Conservation (phyloP, 495 filamentous ascomycete species). For the Cercophora samala region DNA sequence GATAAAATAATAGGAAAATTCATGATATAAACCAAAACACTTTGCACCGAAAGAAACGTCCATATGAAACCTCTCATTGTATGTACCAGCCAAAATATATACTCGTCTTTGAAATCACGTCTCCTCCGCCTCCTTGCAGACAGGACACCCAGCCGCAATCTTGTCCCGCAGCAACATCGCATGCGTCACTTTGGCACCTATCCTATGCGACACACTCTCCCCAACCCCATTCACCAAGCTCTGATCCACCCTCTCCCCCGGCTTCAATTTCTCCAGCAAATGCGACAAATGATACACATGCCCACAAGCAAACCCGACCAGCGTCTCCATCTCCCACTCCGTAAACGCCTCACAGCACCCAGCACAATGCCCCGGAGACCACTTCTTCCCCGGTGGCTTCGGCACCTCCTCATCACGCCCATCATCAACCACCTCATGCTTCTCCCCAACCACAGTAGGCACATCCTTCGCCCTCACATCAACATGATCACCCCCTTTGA, state of each 20-base stretch:
- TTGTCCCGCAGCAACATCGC: constrained; percentile 72
- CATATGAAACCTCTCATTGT: not conserved
- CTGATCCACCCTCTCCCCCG: constrained; percentile 34
- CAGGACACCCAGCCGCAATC: constrained; percentile 67
- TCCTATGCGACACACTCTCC: constrained; percentile 41
- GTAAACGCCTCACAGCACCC: constrained; percentile 60
- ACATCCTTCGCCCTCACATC: constrained; percentile 4
- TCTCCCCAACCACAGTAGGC: constrained; percentile 7
- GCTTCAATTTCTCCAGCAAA: constrained; percentile 55
- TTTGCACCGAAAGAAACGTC: not conserved
- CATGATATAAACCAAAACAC: not conserved
- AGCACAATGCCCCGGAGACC: constrained; percentile 55
- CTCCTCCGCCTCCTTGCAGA: constrained; percentile 45
- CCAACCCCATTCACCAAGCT: constrained; percentile 26
- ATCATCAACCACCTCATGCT: constrained; percentile 10
- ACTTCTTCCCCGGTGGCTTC: constrained; percentile 24
- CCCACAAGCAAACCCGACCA: constrained; percentile 87
- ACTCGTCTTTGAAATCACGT: not conserved
- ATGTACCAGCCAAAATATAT: not conserved
- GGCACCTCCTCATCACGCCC: constrained; percentile 22
- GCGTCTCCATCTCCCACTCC: constrained; percentile 64
- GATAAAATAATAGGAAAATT: not conserved
- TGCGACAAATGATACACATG: constrained; percentile 89
- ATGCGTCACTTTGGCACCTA: constrained; percentile 86
- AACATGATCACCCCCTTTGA: constrained; percentile 23